These are phyloP conservation scores for Scheffersomyces ergatensis DNA, from an alignment of 805 yeast species.

Conservation along the genomic window DNA sequence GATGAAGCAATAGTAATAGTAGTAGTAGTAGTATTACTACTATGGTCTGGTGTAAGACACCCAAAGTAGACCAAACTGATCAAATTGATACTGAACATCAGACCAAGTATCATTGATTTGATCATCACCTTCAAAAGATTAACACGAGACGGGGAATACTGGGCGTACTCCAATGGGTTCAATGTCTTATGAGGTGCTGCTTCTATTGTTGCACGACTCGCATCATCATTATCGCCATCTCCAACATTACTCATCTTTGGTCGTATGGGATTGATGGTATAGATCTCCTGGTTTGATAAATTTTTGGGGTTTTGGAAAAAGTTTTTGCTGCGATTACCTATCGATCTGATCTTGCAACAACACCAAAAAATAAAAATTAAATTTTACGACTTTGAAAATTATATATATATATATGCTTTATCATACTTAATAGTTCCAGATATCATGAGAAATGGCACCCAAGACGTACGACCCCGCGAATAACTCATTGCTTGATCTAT, in stretches of 20 bases:
- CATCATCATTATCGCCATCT: neutral
- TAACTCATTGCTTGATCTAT: conserved; percentile 19
- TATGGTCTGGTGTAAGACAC: no score
- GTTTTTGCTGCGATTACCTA: no score
- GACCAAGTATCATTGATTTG: conserved; percentile 34
- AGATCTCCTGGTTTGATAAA: no score
- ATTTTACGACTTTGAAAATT: no score
- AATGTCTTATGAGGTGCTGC: neutral
- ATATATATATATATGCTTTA: neutral
- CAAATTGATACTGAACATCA: conserved; percentile 15
- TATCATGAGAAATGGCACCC: no score
- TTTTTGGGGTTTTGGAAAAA: no score
- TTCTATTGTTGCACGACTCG: neutral
- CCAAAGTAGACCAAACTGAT: neutral
- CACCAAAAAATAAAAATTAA: no score
- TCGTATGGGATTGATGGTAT: no score
- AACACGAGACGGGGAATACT: conserved; percentile 25
- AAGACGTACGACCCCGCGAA: conserved; percentile 12
- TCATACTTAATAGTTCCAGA: neutral
- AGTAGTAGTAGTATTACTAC: no score
- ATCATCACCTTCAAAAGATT: conserved; percentile 26
- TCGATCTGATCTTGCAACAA: no score
- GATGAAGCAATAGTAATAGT: neutral
- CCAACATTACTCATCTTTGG: no score
- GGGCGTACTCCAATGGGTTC: neutral